Evolutionary conservation across 768 basidiomycete genomes (phyloP).

Genomic region (Leccinum sublutescens): DNA sequence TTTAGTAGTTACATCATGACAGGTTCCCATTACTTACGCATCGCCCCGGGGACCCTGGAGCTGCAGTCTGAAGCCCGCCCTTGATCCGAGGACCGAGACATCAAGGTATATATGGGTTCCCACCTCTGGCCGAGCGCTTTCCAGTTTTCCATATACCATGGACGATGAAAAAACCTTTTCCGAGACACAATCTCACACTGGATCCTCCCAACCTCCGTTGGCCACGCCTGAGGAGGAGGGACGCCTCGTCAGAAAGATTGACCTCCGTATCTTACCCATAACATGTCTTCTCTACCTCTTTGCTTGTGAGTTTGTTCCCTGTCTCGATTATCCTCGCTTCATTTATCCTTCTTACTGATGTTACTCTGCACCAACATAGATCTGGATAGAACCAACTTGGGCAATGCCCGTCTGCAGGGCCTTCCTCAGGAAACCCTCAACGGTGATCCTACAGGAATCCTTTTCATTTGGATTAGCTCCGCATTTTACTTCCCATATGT

Average conservation of each 20-base stretch:
- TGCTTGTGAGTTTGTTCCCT: constrained; percentile 50
- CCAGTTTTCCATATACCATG: constrained; percentile 8
- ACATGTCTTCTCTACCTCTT: constrained; percentile 72
- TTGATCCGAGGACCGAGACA: background rate
- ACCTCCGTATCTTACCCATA: constrained; percentile 43
- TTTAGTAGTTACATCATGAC: background rate
- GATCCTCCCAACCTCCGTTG: constrained; percentile 1
- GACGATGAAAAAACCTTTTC: constrained; percentile 19
- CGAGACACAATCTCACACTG: background rate
- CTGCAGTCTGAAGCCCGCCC: background rate
- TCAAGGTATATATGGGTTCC: background rate
- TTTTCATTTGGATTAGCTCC: constrained; percentile 75
- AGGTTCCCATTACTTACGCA: background rate
- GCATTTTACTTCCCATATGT: constrained; percentile 81
- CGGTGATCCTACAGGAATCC: constrained; percentile 62
- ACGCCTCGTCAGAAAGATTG: constrained; percentile 38
- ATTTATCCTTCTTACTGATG: constrained; percentile 1
- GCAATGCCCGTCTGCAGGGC: constrained; percentile 78
- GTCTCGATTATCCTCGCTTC: background rate
- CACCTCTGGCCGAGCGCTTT: background rate
- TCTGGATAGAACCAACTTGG: constrained; percentile 74
- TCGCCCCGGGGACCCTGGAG: background rate
- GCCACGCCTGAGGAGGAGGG: constrained; percentile 36
- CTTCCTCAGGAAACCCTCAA: constrained; percentile 61
- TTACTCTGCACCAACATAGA: constrained; percentile 22